Conservation (phyloP, 352 stramenopile genomes). For the Phytophthora rubi region DNA sequence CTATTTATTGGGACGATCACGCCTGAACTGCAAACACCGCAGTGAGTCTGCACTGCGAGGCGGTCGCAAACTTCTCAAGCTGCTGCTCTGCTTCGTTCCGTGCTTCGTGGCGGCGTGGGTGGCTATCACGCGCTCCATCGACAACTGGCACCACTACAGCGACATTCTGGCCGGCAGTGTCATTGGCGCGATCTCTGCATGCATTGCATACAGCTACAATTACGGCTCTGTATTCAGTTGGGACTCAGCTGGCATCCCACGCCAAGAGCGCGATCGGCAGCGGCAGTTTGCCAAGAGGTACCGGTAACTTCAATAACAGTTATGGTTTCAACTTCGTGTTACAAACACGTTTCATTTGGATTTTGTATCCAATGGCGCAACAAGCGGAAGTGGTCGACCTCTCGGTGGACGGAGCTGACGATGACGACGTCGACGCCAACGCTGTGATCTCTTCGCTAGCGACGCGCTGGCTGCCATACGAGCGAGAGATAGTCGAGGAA, state of each 20-base stretch:
- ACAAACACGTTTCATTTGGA: slow-evolving; percentile 13
- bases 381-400: slow-evolving; percentile 39
- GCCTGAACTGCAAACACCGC: slow-evolving; percentile 54
- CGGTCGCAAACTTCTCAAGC: slow-evolving; percentile 61
- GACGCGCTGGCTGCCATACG: slow-evolving; percentile 75
- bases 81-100: slow-evolving; percentile 73
- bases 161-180: slow-evolving; percentile 75
- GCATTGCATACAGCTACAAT: slow-evolving; percentile 63
- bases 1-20: slow-evolving; percentile 70
- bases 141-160: slow-evolving; percentile 85
- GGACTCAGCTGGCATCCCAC: slow-evolving; percentile 49
- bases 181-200: slow-evolving; percentile 50
- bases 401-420: slow-evolving; percentile 7
- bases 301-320: neutral
- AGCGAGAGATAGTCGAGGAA: slow-evolving; percentile 75
- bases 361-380: slow-evolving; percentile 30
- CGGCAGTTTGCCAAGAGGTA: neutral
- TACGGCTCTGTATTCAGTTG: slow-evolving; percentile 68
- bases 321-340: neutral
- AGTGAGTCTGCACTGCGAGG: slow-evolving; percentile 50
- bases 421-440: slow-evolving; percentile 8
- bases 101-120: slow-evolving; percentile 71
- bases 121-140: slow-evolving; percentile 68
- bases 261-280: slow-evolving; percentile 32
- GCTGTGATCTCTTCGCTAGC: slow-evolving; percentile 26